Base-by-base conservation (phyloP, 305 asterid genomes). In the Solanum chacoense region DNA sequence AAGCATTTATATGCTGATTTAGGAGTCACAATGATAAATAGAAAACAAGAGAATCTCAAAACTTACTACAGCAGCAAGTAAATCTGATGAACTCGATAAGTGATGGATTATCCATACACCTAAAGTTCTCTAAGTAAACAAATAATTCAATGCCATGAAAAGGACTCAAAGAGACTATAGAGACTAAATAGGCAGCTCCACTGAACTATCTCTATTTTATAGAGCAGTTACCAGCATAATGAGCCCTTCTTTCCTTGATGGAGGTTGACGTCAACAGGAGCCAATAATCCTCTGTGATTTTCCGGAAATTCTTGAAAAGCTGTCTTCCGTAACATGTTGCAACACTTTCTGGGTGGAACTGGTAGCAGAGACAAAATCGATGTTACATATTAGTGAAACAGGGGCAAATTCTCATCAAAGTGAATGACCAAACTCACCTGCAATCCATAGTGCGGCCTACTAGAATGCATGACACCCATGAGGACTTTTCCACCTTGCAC, bases 331-430 rank as follows among this genome's bases (percentile, higher is more conserved):
- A 93, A 90, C 91, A 90, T 38, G 99, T 95, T 63, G 98, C 99
- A 89, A 97, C 87, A 86, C 99, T 97, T 92, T 97, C 99, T 10
- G 99, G 99, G 91, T 97, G 98, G 90, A 97, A 97, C 99, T 97
- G 95, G 88, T 88, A 69, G 50, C 42, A 86, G 89, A 91, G 88
- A 36, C 35, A 89, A 91, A 88, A 36, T 88, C 76, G 71, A 42
- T 71, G 79, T 88, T 42, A 84, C 77, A 87, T 67, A 14, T 87
- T 55, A 84, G 63, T 35, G 34, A 37, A 86, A 80, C 16, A 86
- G 13, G 22, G 78, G 89, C 84, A 32, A 29, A 83, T 84, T 71
- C 84, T 16, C 79, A 85, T 18, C 50, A 89, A 35, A 88, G 71
- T 50, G 55, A 88, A 86, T 37, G 88, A 76, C 75, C 89, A 86